Conservation (phyloP, 805 yeast species). For the Scheffersomyces ergatensis region DNA sequence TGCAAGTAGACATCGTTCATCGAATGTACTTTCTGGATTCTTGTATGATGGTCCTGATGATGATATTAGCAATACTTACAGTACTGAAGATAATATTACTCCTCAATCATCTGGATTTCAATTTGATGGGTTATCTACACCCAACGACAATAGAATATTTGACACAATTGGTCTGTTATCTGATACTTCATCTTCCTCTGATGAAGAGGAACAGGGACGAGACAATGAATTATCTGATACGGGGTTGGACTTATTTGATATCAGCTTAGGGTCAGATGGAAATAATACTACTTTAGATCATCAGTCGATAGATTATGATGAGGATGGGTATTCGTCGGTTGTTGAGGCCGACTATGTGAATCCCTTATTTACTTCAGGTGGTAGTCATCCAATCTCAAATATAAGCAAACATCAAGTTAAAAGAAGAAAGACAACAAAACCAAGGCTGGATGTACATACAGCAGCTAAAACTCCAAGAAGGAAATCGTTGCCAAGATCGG, state of each 20-base stretch:
- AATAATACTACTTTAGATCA: background rate
- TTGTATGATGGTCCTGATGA: background rate
- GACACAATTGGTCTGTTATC: background rate
- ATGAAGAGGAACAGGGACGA: background rate
- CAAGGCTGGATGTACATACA: too few species aligned
- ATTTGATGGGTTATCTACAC: background rate
- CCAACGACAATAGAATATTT: background rate
- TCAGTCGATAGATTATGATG: constrained; percentile 7
- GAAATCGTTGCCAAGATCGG: too few species aligned
- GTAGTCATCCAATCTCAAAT: too few species aligned
- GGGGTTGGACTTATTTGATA: background rate
- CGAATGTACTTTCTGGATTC: background rate
- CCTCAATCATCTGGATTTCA: background rate
- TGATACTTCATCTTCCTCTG: background rate
- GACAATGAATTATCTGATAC: background rate
- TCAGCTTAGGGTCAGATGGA: background rate
- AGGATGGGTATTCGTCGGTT: constrained; percentile 12
- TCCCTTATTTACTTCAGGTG: constrained; percentile 11
- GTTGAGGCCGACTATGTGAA: constrained; percentile 15
- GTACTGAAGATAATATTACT: too few species aligned
- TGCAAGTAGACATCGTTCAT: background rate
- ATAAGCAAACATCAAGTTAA: too few species aligned
- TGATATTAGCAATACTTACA: too few species aligned
- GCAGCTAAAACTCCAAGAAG: too few species aligned
- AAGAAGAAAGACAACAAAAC: too few species aligned